Percentiles rank a stretch among this genome's conserved stretches.
Conservation (phyloP, 768 basidiomycete species). For the Pleurotus eryngii region DNA sequence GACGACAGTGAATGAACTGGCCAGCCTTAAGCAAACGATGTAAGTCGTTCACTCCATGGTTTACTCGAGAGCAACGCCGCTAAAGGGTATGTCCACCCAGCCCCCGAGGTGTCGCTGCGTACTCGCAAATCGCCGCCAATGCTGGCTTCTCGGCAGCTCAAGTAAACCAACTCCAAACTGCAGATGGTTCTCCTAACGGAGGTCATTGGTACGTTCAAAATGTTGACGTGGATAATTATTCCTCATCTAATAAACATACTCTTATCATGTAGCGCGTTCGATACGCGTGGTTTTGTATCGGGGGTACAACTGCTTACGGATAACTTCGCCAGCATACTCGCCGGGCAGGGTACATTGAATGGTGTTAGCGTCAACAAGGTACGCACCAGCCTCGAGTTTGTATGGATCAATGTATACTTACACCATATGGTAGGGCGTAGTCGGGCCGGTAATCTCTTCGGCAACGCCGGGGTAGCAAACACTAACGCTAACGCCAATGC, state of each 20-base stretch:
- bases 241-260: neutral
- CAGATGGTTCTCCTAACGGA: constrained; percentile 20
- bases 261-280: neutral
- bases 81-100: neutral
- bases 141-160: constrained; percentile 13
- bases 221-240: neutral
- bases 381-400: neutral
- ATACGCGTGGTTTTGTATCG: neutral
- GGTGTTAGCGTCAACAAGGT: constrained; percentile 1
- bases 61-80: neutral
- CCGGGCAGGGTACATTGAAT: neutral
- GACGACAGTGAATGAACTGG: constrained; percentile 20
- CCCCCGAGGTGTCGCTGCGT: constrained; percentile 13
- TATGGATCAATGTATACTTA: neutral
- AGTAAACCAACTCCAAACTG: constrained; percentile 18
- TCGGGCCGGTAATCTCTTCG: neutral
- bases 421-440: neutral
- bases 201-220: neutral
- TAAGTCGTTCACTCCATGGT: neutral
- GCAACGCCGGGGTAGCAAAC: neutral
- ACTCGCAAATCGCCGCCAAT: constrained; percentile 19
- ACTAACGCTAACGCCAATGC: neutral
- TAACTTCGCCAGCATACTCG: neutral
- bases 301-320: constrained; percentile 3
- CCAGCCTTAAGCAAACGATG: constrained; percentile 19